These are phyloP conservation scores for Balakata baccata DNA, from an alignment of 345 rosid genomes.

Conservation along the genomic window DNA sequence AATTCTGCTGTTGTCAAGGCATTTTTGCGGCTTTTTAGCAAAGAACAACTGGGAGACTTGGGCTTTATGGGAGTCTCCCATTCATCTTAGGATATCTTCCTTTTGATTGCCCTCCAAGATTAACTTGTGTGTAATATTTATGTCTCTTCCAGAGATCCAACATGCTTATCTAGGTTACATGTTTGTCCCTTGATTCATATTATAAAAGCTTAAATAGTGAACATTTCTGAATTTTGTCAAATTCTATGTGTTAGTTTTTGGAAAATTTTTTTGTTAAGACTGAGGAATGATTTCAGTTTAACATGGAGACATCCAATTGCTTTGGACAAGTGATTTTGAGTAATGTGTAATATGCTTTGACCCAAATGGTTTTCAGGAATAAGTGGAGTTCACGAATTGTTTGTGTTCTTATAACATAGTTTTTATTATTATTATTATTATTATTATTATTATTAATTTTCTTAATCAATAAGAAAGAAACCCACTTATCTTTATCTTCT, in stretches of 20 bases:
- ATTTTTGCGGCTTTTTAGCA: constrained; percentile 14
- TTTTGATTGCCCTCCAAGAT: constrained; percentile 8
- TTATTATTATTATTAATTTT: too few relatives aligned
- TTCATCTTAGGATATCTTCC: constrained; percentile 16
- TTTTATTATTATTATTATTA: not conserved
- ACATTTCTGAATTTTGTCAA: constrained; percentile 10
- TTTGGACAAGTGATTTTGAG: constrained; percentile 17
- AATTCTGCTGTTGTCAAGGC: constrained; percentile 10
- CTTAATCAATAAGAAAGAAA: not conserved
- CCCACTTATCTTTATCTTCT: not conserved
- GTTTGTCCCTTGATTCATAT: constrained; percentile 17
- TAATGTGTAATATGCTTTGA: constrained; percentile 19
- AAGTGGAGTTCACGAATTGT: not conserved
- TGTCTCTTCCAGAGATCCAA: not conserved
- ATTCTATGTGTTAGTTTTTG: not conserved
- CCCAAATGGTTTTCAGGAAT: not conserved
- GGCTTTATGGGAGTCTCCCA: constrained; percentile 10
- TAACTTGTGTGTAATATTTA: not conserved
- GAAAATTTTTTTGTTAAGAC: not conserved
- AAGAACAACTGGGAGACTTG: constrained; percentile 15
- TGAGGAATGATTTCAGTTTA: constrained; percentile 15
- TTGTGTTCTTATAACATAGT: not conserved
- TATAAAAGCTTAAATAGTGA: constrained; percentile 17
- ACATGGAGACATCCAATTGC: constrained; percentile 7
- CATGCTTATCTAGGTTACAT: constrained; percentile 15